Base-by-base conservation (phyloP, 2,329 filamentous ascomycete genomes). In the Myriosclerotinia duriaeana region DNA sequence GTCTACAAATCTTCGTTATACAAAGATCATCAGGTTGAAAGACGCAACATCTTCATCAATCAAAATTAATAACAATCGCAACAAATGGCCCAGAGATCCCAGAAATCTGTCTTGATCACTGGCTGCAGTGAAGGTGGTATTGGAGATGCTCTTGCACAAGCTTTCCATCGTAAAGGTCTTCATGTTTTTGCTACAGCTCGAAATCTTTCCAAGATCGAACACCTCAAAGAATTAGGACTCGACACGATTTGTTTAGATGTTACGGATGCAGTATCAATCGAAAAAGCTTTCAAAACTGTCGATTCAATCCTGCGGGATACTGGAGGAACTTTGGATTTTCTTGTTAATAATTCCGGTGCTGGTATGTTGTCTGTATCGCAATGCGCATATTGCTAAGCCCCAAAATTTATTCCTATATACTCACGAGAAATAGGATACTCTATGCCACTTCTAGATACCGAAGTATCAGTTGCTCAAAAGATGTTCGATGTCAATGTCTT, bases 271-370 rank as follows among this genome's bases (percentile, higher is more conserved):
- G 70, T 71, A 1, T 80, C 77, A 1, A 78, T 83, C 66, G 65
- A 69, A 38, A 5, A 44, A 36, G 76, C 76, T 3, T 76, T 77
- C 44, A 72, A 72, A 7, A 66, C 72, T 15, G 74, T 82, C 34
- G 66, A 71, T 6, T 64, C 65, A 5, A 34, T 34, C 30, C 30
- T 34, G 30, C 4, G 30, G 12, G 70, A 74, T 11, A 78, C 78
- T 0, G 78, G 75, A 34, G 77, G 77, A 17, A 76, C 68, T 20
- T 74, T 82, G 15, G 78, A 82, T 66, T 76, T 72, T 26, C 74
- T 82, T 2, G 73, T 82, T 56, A 82, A 83, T 69, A 82, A 82
- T 71, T 78, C 80, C 8, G 80, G 78, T 17, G 69, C 72, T 52
- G 75, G 30, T 72, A 66, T 26, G 68, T 69, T 36, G 20, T 56